Conservation (phyloP, 1,139 yeast genomes). For the Suhomyces bokatorum region DNA sequence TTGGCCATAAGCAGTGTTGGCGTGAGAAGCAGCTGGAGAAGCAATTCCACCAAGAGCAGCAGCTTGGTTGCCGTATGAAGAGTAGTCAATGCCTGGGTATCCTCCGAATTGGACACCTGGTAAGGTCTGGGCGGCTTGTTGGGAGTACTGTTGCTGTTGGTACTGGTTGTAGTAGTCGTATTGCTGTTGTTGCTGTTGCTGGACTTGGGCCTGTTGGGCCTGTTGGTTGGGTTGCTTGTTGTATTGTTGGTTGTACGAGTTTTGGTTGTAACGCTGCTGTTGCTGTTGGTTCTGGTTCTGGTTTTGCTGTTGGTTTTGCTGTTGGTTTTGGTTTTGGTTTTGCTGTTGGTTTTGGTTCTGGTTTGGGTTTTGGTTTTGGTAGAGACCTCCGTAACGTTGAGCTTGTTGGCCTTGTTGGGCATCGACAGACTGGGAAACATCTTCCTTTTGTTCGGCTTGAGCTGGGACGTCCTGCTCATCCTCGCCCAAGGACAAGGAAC, state of each 20-base stretch:
- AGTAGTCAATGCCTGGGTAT: conserved; percentile 48
- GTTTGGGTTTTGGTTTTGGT: conserved; percentile 15
- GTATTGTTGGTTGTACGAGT: conserved; percentile 22
- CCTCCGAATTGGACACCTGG: conserved; percentile 47
- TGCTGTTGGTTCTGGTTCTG: conserved; percentile 13
- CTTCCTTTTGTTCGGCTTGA: conserved; percentile 16
- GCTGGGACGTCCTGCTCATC: conserved; percentile 31
- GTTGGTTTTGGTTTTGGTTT: conserved; percentile 13
- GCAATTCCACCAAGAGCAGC: conserved; percentile 28
- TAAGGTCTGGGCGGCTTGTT: conserved; percentile 38
- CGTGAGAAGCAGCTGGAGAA: conserved; percentile 40
- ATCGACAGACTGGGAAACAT: conserved; percentile 13
- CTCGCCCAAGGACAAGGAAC: conserved; percentile 57
- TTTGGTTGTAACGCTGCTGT: conserved; percentile 24
- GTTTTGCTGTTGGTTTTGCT: conserved; percentile 5
- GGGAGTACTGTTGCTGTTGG: conserved; percentile 46
- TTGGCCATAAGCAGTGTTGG: conserved; percentile 32
- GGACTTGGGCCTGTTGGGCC: conserved; percentile 16
- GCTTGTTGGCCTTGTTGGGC: conserved; percentile 20
- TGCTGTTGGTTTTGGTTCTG: conserved; percentile 3
- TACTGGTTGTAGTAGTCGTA: conserved; percentile 39
- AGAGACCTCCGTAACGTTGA: conserved; percentile 18
- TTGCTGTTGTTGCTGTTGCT: conserved; percentile 23
- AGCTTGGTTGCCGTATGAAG: conserved; percentile 40
- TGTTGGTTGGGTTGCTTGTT: conserved; percentile 16